Percentiles rank a stretch among this genome's conserved stretches.
phyloP scores from a whole-genome alignment of 2,329 filamentous ascomycete species.

The Fusarium fujikuroi region DNA sequence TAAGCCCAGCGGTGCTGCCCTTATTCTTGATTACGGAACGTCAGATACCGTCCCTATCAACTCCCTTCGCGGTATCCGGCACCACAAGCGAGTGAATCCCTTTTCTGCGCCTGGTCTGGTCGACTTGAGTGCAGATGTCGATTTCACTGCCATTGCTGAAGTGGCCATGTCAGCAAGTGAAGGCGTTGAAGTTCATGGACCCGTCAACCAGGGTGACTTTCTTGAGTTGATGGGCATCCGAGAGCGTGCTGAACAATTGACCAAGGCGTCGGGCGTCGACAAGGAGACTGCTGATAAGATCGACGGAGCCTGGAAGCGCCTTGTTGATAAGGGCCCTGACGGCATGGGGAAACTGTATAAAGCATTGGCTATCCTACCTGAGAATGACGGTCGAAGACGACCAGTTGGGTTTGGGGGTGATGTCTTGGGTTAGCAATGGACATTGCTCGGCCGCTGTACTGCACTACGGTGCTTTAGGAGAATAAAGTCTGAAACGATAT shows the following conservation, averaged over 20 bases:
- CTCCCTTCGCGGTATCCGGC: constrained; percentile 87
- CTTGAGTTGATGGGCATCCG: constrained; percentile 83
- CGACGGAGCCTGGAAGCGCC: constrained; percentile 78
- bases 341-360: constrained; percentile 98
- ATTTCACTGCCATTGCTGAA: constrained; percentile 89
- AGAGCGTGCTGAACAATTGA: constrained; percentile 77
- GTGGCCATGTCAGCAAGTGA: constrained; percentile 78
- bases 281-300: constrained; percentile 68
- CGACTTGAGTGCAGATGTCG: constrained; percentile 92
- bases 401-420: constrained; percentile 94
- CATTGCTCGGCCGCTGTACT: background rate
- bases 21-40: constrained; percentile 97
- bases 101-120: constrained; percentile 83
- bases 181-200: constrained; percentile 91
- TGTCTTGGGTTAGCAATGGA: constrained; percentile 47
- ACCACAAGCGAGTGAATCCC: constrained; percentile 80
- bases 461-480: background rate
- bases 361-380: constrained; percentile 88
- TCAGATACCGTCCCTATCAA: constrained; percentile 81
- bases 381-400: constrained; percentile 76
- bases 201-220: constrained; percentile 86
- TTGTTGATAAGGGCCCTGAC: constrained; percentile 83
- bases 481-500: background rate
- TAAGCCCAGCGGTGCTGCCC: constrained; percentile 80
- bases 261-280: constrained; percentile 55